These are phyloP conservation scores for Astrothelium macrocarpum DNA, from an alignment of 495 filamentous ascomycete species.

Conservation along the genomic window DNA sequence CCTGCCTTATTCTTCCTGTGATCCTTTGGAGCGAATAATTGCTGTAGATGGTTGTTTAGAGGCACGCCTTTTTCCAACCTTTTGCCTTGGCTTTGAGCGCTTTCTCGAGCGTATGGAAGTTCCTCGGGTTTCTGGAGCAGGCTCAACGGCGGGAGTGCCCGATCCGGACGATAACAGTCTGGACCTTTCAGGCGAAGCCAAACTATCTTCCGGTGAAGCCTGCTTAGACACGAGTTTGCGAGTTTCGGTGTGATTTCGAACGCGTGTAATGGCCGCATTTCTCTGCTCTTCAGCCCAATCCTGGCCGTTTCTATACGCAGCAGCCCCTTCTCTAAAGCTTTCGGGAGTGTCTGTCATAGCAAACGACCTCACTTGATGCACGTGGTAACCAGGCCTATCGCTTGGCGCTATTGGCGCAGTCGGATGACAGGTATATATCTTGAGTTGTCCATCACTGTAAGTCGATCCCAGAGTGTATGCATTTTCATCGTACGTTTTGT, in stretches of 20 bases:
- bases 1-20: neutral
- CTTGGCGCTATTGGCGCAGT: slow-evolving; percentile 12
- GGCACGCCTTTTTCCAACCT: neutral
- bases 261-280: slow-evolving; percentile 5
- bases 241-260: neutral
- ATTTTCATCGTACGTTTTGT: slow-evolving; percentile 10
- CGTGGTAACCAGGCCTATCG: slow-evolving; percentile 31
- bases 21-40: neutral
- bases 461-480: slow-evolving; percentile 10
- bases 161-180: neutral
- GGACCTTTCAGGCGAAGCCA: neutral
- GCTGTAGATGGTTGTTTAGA: neutral
- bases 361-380: slow-evolving; percentile 30
- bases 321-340: slow-evolving; percentile 29
- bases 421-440: slow-evolving; percentile 15
- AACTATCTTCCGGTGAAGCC: neutral
- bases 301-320: slow-evolving; percentile 32
- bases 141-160: neutral
- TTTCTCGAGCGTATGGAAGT: neutral
- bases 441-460: slow-evolving; percentile 8
- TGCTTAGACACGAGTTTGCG: neutral
- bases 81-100: neutral
- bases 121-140: neutral
- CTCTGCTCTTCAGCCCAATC: slow-evolving; percentile 30
- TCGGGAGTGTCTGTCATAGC: slow-evolving; percentile 26